These are phyloP conservation scores for Trapa bicornis DNA, from an alignment of 345 rosid genomes.

Conservation along the genomic window DNA sequence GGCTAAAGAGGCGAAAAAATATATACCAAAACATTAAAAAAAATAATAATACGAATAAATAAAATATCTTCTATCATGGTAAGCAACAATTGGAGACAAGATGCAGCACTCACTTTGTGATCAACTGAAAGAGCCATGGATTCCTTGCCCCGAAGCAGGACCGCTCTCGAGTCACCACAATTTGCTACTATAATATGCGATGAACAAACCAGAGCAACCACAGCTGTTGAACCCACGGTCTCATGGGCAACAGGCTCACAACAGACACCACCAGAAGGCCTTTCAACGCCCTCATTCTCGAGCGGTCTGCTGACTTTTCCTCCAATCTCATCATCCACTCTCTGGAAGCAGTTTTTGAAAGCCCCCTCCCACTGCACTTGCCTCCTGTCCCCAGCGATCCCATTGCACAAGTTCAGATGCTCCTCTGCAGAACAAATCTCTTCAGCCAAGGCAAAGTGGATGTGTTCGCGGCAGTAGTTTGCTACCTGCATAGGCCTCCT, in stretches of 20 bases:
- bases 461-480: slow-evolving; percentile 61
- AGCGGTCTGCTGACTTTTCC: slow-evolving; percentile 33
- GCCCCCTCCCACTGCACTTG: slow-evolving; percentile 63
- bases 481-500: slow-evolving; percentile 64
- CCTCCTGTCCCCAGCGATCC: slow-evolving; percentile 28
- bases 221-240: slow-evolving; percentile 93
- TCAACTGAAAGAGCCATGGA: slow-evolving; percentile 65
- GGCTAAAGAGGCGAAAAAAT: slow-evolving; percentile 33
- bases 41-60: neutral
- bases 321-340: slow-evolving; percentile 68
- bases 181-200: slow-evolving; percentile 82
- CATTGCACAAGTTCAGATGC: slow-evolving; percentile 21
- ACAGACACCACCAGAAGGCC: slow-evolving; percentile 23
- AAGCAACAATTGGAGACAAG: neutral
- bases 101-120: slow-evolving; percentile 50
- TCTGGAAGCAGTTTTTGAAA: slow-evolving; percentile 58
- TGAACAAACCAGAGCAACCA: slow-evolving; percentile 80
- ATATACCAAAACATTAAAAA: neutral
- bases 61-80: neutral
- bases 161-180: slow-evolving; percentile 95
- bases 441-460: slow-evolving; percentile 70
- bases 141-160: slow-evolving; percentile 77
- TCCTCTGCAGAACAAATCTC: slow-evolving; percentile 38
- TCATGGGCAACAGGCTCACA: slow-evolving; percentile 60
- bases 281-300: slow-evolving; percentile 14